Evolutionary conservation across 1,284 basidiomycete genomes (phyloP), one percentile per base, ranked within the genome.

Genomic region (Ganoderma meredithae): DNA sequence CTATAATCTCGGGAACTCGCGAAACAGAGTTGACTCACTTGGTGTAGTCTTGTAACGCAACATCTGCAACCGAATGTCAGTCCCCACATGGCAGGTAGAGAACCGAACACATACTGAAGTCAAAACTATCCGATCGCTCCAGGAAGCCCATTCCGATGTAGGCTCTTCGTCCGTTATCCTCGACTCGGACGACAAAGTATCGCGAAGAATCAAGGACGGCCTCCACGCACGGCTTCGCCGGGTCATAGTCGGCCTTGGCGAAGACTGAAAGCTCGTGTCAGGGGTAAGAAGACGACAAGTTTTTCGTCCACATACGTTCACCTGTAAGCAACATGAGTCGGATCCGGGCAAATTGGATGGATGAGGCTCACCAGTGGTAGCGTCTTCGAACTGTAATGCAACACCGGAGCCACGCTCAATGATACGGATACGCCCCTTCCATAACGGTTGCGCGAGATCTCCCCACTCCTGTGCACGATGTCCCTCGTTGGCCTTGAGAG

Each of bases 201-300:
- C 97, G 89, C 10, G 95, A 97, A 0, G 95, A 97, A 80, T 99
- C 97, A 33, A 99, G 86, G 7, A 99, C 97, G 8, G 96, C 94
- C 76, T 99, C 98, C 22, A 99, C 95, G 36, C 90, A 91, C 7
- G 95, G 92, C 58, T 91, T 91, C 41, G 88, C 83, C 12, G 92
- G 85, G 75, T 95, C 91, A 78, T 99, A 99, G n/a, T 91, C 90
- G 12, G 95, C 90, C 73, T 91, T 91, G 36, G 97, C 98, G 80
- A 99, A 99, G 60, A 96, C 92, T 95, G 19, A 13, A 41, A 27
- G 36, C 22, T 17, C 22, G n/a, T 7, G 70, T 39, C 49, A 62
- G n/a, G 44, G 13, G 0, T 10, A 31, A 5, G 5, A 9, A 44
- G n/a, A 52, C 31, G 12, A 3, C 13, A 44, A 31, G 15, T 15